These are phyloP conservation scores for Kodamaea fukazawae DNA, from an alignment of 805 yeast genomes.

Conservation along the genomic window DNA sequence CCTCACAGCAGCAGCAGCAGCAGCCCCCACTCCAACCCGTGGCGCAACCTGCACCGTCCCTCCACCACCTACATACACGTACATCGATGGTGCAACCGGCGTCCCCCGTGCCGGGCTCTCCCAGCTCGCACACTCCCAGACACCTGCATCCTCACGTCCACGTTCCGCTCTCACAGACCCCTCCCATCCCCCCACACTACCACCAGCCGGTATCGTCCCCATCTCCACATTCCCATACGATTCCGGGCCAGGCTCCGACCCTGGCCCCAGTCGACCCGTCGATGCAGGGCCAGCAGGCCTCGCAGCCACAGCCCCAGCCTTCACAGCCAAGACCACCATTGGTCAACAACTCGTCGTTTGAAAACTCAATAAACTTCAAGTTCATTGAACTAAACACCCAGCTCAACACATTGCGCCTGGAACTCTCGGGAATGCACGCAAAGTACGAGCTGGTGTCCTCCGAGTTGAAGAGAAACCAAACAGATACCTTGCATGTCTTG, in stretches of 20 bases:
- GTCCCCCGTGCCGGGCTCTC: conserved; percentile 4
- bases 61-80: background rate
- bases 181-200: conserved; percentile 1
- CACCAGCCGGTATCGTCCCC: conserved; percentile 9
- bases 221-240: conserved; percentile 2
- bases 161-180: conserved; percentile 3
- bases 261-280: background rate
- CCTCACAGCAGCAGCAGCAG: conserved; percentile 13
- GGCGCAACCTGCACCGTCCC: no score
- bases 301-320: conserved; percentile 5
- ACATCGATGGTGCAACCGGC: background rate
- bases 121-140: conserved; percentile 3
- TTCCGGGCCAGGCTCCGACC: background rate
- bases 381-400: conserved; percentile 39
- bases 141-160: conserved; percentile 8
- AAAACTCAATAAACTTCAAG: conserved; percentile 20
- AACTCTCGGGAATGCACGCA: conserved; percentile 40
- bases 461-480: conserved; percentile 47
- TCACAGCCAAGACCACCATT: conserved; percentile 2
- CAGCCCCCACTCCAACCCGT: conserved; percentile 6
- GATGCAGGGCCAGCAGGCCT: conserved; percentile 3
- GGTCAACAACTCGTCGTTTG: conserved; percentile 12
- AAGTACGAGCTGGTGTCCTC: conserved; percentile 48
- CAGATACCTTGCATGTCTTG: conserved; percentile 51
- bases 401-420: conserved; percentile 38